These are phyloP conservation scores for Arachis hypogaea DNA, from an alignment of 306 rosid species.

Conservation along the genomic window DNA sequence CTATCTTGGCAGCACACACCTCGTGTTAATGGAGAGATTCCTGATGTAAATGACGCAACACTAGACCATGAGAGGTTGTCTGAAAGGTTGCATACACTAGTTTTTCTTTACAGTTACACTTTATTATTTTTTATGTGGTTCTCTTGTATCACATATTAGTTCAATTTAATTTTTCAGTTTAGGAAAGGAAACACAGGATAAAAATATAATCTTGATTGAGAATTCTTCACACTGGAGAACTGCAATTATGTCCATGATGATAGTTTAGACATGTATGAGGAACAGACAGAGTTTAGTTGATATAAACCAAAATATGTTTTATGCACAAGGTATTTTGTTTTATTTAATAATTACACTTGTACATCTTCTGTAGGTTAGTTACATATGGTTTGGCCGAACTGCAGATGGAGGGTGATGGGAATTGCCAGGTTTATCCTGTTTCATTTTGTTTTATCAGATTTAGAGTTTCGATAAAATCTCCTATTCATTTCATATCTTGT, in stretches of 20 bases:
- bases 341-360: constrained; percentile 27
- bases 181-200: constrained; percentile 21
- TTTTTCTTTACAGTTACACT: constrained; percentile 26
- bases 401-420: constrained; percentile 98
- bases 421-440: constrained; percentile 79
- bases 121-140: constrained; percentile 28
- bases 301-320: too few relatives aligned
- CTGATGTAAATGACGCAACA: constrained; percentile 91
- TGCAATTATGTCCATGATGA: constrained; percentile 8
- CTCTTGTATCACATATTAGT: background rate
- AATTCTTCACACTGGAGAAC: constrained; percentile 8
- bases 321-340: background rate
- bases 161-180: constrained; percentile 2
- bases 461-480: constrained; percentile 13
- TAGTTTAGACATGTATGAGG: background rate
- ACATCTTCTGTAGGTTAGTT: constrained; percentile 61
- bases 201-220: constrained; percentile 1
- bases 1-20: constrained; percentile 89
- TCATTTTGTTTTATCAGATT: constrained; percentile 28
- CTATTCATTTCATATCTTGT: constrained; percentile 26
- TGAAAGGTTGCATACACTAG: constrained; percentile 61
- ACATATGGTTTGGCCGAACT: constrained; percentile 84
- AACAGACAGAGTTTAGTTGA: too few relatives aligned
- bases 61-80: constrained; percentile 81
- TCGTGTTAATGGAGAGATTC: constrained; percentile 92